Evolutionary conservation across 2,329 filamentous ascomycete genomes (phyloP), one percentile per base, ranked within the genome.

Genomic region (Epichloe scottii): DNA sequence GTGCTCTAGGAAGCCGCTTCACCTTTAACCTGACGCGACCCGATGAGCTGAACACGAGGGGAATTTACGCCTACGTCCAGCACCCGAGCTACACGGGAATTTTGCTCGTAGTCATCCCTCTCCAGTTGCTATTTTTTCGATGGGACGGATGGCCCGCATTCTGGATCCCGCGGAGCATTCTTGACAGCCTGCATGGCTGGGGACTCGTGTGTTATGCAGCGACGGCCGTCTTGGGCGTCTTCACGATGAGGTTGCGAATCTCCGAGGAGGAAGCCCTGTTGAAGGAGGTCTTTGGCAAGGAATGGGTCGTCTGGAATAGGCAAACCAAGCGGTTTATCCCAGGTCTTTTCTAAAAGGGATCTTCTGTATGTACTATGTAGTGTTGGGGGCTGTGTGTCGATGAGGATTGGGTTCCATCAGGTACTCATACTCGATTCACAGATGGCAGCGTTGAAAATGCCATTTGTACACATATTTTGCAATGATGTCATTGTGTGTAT

Each of bases 61-160:
- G 75, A 0, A 60, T 78, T 2, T 78, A 78, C 53, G 54, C 55
- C 17, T 73, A 71, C 53, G 60, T 77, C 3, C 74, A 77, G 56
- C 75, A 79, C 56, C 75, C 75, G 2, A 75, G 74, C 50, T 79
- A 79, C 52, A 70, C 70, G 0, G 75, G 71, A 0, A 43, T 71
- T 2, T 10, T 66, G 0, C 33, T 71, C 3, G 55, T 77, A 0
- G 48, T 67, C 1, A 14, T 64, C 1, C 59, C 54, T 41, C 64
- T 66, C 48, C 37, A 59, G 1, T 50, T 58, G 1, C 51, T 77
- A 4, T 58, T 73, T 6, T 50, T 59, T 14, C 58, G 71, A 0
- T 52, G 62, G 26, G 71, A 75, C 52, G 72, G 67, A 0, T 58
- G 63, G 2, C 38, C 65, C 0, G 64, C 63, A 12, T 76, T 72